Percentiles rank a stretch among this genome's conserved stretches.
Conservation (phyloP, 139 green algal genomes). For the Haematococcus sp. region DNA sequence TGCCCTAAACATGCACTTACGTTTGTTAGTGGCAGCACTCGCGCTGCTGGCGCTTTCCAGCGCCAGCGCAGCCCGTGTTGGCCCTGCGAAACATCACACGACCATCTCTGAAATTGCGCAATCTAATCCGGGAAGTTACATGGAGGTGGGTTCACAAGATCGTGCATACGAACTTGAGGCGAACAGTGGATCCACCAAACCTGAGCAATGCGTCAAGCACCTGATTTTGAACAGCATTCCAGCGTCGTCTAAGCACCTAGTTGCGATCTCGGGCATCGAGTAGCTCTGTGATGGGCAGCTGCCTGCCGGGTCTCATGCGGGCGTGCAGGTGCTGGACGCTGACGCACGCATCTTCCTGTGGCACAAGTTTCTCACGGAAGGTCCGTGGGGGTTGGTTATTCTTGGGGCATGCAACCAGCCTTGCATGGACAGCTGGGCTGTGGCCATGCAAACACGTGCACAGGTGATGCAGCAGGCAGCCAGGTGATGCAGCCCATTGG, state of each 20-base stretch:
- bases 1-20: conserved; percentile 6
- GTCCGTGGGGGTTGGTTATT: not conserved
- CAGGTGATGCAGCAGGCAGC: too few species aligned
- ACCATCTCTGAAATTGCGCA: not conserved
- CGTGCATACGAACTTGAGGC: too few species aligned
- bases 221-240: too few species aligned
- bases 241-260: too few species aligned
- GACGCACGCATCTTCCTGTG: conserved; percentile 34
- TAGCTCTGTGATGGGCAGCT: not conserved
- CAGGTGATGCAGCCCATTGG: too few species aligned
- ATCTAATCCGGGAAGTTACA: too few species aligned
- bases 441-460: not conserved
- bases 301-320: not conserved
- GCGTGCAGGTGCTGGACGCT: conserved; percentile 15
- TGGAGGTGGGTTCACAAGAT: too few species aligned
- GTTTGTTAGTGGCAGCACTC: not conserved
- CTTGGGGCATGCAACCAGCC: not conserved
- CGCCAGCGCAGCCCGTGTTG: not conserved
- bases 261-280: too few species aligned
- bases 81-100: not conserved
- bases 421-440: not conserved
- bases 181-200: too few species aligned
- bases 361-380: conserved; percentile 22
- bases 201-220: too few species aligned
- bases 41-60: not conserved